Evolutionary conservation across 352 stramenopile species (phyloP).

Genomic region (Phytophthora crassamura): DNA sequence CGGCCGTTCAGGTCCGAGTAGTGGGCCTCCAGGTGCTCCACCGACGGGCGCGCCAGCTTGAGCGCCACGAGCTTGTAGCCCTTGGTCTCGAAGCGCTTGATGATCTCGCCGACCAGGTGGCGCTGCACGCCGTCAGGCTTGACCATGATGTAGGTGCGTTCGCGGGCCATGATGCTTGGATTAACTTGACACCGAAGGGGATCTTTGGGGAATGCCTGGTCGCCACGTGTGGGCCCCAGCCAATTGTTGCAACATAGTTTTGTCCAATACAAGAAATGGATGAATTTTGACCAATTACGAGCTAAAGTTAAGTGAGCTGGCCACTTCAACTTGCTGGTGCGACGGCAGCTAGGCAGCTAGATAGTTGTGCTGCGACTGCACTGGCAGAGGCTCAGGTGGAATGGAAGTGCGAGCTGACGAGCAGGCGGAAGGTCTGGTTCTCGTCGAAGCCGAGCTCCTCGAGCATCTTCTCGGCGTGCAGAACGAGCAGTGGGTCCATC

Average conservation of each 20-base stretch:
- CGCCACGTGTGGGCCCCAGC: constrained; percentile 23
- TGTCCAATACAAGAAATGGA: not conserved
- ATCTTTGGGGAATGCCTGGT: constrained; percentile 35
- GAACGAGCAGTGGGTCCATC: constrained; percentile 46
- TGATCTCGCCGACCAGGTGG: constrained; percentile 94
- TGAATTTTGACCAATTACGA: too few species aligned
- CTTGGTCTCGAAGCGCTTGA: constrained; percentile 96
- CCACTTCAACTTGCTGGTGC: constrained; percentile 6
- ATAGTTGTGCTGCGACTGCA: too few species aligned
- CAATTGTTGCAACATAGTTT: constrained; percentile 6
- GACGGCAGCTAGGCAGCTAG: too few species aligned
- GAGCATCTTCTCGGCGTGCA: constrained; percentile 62
- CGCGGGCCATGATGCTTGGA: constrained; percentile 79
- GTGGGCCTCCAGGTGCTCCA: constrained; percentile 92
- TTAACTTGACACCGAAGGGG: constrained; percentile 26
- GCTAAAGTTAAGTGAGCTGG: not conserved
- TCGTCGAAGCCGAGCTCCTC: constrained; percentile 52
- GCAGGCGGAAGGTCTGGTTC: constrained; percentile 63
- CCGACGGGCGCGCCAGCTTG: constrained; percentile 93
- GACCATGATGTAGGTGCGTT: constrained; percentile 96
- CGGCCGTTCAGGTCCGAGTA: constrained; percentile 94
- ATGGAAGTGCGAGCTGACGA: constrained; percentile 52
- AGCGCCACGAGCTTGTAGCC: constrained; percentile 96
- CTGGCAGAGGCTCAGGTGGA: constrained; percentile 1
- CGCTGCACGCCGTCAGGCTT: constrained; percentile 96